phyloP scores from a whole-genome alignment of 2,329 filamentous ascomycete genomes.

The Falciphora oryzae region DNA sequence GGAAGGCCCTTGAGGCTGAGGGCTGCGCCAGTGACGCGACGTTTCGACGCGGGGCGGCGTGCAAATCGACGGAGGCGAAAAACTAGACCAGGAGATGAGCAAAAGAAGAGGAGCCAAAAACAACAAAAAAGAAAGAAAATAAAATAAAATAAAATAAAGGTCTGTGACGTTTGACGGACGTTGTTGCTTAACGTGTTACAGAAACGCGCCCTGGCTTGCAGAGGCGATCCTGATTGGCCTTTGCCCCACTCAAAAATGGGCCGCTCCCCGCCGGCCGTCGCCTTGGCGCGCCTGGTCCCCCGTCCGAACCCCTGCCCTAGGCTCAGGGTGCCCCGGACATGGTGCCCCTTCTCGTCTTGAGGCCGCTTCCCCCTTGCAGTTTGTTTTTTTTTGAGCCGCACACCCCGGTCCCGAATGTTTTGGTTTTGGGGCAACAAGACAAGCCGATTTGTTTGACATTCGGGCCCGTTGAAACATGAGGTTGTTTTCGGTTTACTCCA shows the following conservation, averaged over 20 bases:
- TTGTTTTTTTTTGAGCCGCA: not conserved
- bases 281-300: not conserved
- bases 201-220: slow-evolving; percentile 26
- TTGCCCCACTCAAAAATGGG: slow-evolving; percentile 7
- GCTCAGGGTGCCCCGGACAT: slow-evolving; percentile 5
- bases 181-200: slow-evolving; percentile 34
- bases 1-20: not conserved
- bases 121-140: too few relatives aligned
- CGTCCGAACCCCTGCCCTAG: slow-evolving; percentile 9
- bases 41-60: not conserved
- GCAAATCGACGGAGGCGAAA: not conserved
- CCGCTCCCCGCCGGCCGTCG: not conserved
- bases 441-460: slow-evolving; percentile 20
- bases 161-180: slow-evolving; percentile 35
- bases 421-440: slow-evolving; percentile 18
- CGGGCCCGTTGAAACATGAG: slow-evolving; percentile 27
- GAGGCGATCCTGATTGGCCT: slow-evolving; percentile 24
- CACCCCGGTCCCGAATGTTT: slow-evolving; percentile 13
- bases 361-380: not conserved
- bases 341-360: slow-evolving; percentile 3
- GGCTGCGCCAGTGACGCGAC: not conserved
- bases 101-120: too few relatives aligned
- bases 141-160: slow-evolving; percentile 18
- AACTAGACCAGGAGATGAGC: not conserved
- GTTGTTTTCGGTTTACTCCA: slow-evolving; percentile 22